phyloP scores from a whole-genome alignment of 345 rosid species.

The Eucalyptus melliodora region DNA sequence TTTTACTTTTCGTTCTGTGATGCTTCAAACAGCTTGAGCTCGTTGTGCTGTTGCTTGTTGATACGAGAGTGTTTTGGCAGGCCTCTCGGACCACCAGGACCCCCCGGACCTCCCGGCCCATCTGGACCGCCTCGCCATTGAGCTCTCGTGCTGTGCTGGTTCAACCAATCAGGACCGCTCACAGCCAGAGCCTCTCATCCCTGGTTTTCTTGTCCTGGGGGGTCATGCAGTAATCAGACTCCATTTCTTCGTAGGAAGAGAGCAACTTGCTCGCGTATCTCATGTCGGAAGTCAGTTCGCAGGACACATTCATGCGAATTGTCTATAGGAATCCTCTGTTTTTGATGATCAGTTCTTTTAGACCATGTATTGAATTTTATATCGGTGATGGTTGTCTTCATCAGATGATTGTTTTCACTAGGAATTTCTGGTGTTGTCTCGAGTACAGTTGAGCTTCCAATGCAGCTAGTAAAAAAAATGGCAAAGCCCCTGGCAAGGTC shows the following conservation, averaged over 20 bases:
- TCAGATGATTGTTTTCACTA: background rate
- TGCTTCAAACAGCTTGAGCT: constrained; percentile 9
- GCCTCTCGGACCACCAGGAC: background rate
- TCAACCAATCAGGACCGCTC: background rate
- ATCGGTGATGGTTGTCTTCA: background rate
- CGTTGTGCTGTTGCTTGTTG: constrained; percentile 25
- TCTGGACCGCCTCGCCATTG: background rate
- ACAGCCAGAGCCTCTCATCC: background rate
- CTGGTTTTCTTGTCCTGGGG: background rate
- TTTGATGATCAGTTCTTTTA: background rate
- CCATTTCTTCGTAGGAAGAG: background rate
- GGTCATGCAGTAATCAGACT: background rate
- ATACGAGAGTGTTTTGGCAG: constrained; percentile 26
- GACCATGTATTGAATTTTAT: background rate
- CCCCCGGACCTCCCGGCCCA: background rate
- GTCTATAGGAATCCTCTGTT: background rate
- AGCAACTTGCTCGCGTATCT: background rate
- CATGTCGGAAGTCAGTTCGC: background rate
- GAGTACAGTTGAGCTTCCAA: background rate
- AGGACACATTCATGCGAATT: background rate
- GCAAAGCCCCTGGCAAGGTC: background rate
- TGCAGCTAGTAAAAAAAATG: background rate
- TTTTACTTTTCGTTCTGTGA: background rate
- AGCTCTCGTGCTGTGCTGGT: background rate
- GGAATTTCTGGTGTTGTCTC: background rate